Evolutionary conservation across 179 eudicot species (phyloP).

Genomic region (Spergularia azorica): DNA sequence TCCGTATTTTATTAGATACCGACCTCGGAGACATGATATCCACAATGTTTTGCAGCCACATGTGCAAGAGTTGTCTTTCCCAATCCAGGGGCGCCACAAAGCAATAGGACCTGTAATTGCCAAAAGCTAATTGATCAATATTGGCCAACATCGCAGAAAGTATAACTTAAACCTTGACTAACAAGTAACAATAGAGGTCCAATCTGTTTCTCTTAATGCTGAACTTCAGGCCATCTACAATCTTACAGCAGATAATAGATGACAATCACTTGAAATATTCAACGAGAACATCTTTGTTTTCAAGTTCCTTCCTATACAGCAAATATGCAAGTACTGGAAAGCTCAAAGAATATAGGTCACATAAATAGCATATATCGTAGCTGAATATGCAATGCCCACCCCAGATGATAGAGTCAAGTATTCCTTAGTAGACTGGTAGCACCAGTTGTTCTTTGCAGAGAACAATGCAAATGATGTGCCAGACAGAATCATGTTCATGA

Average conservation of each 20-base stretch:
- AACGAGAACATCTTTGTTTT: background rate
- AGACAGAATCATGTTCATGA: slow-evolving; percentile 4
- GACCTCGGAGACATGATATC: slow-evolving; percentile 97
- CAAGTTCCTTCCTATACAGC: slow-evolving; percentile 2
- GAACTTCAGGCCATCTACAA: background rate
- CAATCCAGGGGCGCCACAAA: slow-evolving; percentile 96
- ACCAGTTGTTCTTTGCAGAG: slow-evolving; percentile 8
- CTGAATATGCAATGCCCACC: background rate
- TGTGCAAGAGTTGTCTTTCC: slow-evolving; percentile 99
- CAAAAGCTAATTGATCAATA: slow-evolving; percentile 2
- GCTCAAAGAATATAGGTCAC: background rate
- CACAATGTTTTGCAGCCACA: slow-evolving; percentile 95
- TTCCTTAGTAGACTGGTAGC: background rate
- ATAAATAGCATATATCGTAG: background rate
- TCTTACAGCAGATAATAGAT: background rate
- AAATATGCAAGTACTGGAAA: background rate
- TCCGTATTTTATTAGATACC: slow-evolving; percentile 16
- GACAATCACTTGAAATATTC: background rate
- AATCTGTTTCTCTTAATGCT: background rate
- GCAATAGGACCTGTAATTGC: slow-evolving; percentile 79
- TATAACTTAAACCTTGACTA: background rate
- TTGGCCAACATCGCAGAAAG: background rate
- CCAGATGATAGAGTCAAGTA: background rate
- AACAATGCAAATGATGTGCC: background rate
- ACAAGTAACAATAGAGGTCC: background rate